Evolutionary conservation across 2,329 filamentous ascomycete genomes (phyloP).

Genomic region (Hortaea werneckii): DNA sequence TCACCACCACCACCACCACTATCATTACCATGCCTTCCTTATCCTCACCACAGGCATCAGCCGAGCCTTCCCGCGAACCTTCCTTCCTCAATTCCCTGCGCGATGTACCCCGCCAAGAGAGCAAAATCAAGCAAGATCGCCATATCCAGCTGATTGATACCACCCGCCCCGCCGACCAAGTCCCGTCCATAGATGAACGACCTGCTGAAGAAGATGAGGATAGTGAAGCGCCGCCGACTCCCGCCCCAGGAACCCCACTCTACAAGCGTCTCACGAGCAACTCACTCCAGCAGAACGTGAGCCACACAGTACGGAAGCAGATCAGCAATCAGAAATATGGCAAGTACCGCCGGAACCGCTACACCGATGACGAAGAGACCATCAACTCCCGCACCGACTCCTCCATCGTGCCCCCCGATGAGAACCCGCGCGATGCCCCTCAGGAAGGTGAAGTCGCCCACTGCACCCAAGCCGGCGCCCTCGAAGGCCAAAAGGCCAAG

Average conservation of each 20-base stretch:
- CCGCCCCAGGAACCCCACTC: slow-evolving; percentile 6
- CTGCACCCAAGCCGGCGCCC: slow-evolving; percentile 14
- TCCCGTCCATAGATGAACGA: slow-evolving; percentile 1
- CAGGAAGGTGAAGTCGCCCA: slow-evolving; percentile 9
- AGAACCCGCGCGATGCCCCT: slow-evolving; percentile 8
- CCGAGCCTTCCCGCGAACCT: slow-evolving; percentile 17
- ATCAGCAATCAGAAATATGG: slow-evolving; percentile 27
- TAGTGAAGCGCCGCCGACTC: slow-evolving; percentile 13
- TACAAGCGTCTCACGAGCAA: slow-evolving; percentile 19
- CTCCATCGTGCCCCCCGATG: slow-evolving; percentile 5
- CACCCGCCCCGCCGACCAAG: slow-evolving; percentile 19
- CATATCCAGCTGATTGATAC: slow-evolving; percentile 59
- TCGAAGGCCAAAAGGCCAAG: slow-evolving; percentile 23
- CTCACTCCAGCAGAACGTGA: slow-evolving; percentile 18
- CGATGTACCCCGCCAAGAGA: slow-evolving; percentile 11
- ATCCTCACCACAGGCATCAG: background rate
- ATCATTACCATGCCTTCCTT: no score
- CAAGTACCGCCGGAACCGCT: slow-evolving; percentile 23
- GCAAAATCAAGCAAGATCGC: slow-evolving; percentile 33
- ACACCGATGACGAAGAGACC: slow-evolving; percentile 7
- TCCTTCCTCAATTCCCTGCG: slow-evolving; percentile 15
- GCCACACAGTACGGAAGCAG: slow-evolving; percentile 13
- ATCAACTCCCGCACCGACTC: background rate
- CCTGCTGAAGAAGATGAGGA: slow-evolving; percentile 18
- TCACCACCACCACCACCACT: background rate